Evolutionary conservation across 2,329 filamentous ascomycete species (phyloP).

Genomic region (Fusarium chuoi): DNA sequence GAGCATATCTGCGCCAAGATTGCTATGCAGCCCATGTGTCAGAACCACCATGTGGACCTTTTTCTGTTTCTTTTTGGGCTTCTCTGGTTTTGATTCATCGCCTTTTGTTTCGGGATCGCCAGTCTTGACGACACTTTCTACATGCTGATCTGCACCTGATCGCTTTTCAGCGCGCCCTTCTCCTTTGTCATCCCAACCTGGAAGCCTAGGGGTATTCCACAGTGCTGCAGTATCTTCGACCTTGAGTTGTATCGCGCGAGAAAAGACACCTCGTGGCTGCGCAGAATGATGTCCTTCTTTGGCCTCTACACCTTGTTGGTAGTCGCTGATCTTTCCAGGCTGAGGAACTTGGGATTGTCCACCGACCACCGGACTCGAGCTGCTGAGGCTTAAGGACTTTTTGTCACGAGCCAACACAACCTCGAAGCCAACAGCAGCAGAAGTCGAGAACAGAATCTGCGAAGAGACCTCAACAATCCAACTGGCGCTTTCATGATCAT

Average conservation of each 20-base stretch:
- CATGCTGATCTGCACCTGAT: constrained; percentile 46
- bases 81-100: constrained; percentile 27
- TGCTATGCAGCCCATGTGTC: constrained; percentile 95
- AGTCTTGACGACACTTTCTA: constrained; percentile 49
- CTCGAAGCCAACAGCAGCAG: constrained; percentile 89
- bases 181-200: constrained; percentile 66
- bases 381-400: constrained; percentile 77
- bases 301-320: constrained; percentile 70
- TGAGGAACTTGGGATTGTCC: constrained; percentile 61
- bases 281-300: constrained; percentile 69
- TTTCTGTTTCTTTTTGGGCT: constrained; percentile 73
- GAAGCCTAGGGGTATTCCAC: constrained; percentile 92
- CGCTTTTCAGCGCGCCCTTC: constrained; percentile 41
- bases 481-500: constrained; percentile 69
- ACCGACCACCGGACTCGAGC: constrained; percentile 57
- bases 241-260: constrained; percentile 78
- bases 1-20: constrained; percentile 94
- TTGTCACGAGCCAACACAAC: constrained; percentile 86
- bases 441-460: constrained; percentile 92
- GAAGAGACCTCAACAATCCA: constrained; percentile 94
- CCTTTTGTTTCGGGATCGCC: constrained; percentile 45
- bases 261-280: constrained; percentile 82
- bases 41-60: constrained; percentile 91
- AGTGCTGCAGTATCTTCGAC: constrained; percentile 89
- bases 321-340: constrained; percentile 80